These are phyloP conservation scores for Fusarium incarnatum DNA, from an alignment of 2,329 filamentous ascomycete species.

Conservation along the genomic window DNA sequence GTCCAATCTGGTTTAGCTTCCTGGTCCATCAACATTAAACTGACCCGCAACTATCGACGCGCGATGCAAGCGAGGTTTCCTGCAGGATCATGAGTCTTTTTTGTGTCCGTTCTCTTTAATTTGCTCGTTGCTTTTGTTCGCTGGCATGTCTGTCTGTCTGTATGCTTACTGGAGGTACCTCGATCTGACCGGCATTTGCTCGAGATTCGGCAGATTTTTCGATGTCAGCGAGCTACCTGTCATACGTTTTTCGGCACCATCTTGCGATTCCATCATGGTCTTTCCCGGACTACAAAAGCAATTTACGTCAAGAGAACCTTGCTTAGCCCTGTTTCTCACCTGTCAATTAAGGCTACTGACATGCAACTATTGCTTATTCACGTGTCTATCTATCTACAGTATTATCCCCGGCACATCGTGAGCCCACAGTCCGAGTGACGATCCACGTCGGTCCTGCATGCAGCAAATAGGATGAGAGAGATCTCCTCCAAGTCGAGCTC, in stretches of 20 bases:
- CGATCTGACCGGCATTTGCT: not conserved
- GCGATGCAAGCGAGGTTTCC: constrained; percentile 15
- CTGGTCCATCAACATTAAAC: constrained; percentile 15
- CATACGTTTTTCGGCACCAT: constrained; percentile 40
- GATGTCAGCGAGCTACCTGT: constrained; percentile 29
- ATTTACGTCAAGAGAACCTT: constrained; percentile 12
- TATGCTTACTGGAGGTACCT: not conserved
- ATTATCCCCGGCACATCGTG: not conserved
- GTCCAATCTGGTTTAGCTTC: constrained; percentile 29
- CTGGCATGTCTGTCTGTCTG: constrained; percentile 3
- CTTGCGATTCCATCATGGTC: constrained; percentile 19
- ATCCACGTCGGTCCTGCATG: not conserved
- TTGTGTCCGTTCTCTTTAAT: constrained; percentile 8
- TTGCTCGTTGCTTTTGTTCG: constrained; percentile 5
- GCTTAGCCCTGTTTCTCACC: constrained; percentile 16
- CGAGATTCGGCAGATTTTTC: constrained; percentile 11
- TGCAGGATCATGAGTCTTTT: constrained; percentile 24
- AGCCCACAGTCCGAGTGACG: not conserved
- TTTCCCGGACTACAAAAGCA: constrained; percentile 26
- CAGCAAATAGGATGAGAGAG: constrained; percentile 6
- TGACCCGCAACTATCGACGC: constrained; percentile 18
- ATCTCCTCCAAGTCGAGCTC: not conserved
- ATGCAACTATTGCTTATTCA: constrained; percentile 25
- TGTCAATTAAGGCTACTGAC: constrained; percentile 15
- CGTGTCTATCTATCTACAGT: constrained; percentile 4